phyloP scores from a whole-genome alignment of 148 eudicot genomes.

The Rhododendron henanense region DNA sequence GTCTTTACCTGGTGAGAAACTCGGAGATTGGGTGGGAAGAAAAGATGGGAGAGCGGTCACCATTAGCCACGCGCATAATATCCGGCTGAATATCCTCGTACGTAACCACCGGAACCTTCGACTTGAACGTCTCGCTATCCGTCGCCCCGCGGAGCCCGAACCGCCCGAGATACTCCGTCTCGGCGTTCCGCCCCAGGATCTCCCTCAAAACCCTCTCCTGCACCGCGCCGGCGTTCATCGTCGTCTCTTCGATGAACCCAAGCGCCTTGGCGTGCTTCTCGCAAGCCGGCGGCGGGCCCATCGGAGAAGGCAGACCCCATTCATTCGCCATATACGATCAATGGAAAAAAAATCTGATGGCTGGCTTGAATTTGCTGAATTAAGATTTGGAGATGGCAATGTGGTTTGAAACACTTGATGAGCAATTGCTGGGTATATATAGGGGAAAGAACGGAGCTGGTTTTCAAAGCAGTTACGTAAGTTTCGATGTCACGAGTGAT shows the following conservation, averaged over 20 bases:
- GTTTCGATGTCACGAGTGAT: neutral
- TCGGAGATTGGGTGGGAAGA: constrained; percentile 29
- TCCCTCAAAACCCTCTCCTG: constrained; percentile 22
- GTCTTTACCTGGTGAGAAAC: constrained; percentile 26
- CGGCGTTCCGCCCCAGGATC: constrained; percentile 15
- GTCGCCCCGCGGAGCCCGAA: constrained; percentile 12
- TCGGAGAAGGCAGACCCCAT: neutral
- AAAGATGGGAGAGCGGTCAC: constrained; percentile 23
- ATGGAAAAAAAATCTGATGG: neutral
- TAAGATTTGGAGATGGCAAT: neutral
- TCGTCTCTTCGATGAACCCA: constrained; percentile 20
- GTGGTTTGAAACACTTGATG: neutral
- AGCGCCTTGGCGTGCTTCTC: constrained; percentile 18
- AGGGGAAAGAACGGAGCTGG: neutral
- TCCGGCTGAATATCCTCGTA: constrained; percentile 23
- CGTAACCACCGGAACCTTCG: constrained; percentile 14
- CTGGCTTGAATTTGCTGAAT: neutral
- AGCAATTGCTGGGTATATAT: neutral
- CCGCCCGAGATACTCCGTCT: constrained; percentile 17
- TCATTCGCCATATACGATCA: constrained; percentile 16
- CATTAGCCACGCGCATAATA: constrained; percentile 20
- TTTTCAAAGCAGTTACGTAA: neutral
- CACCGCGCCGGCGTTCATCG: constrained; percentile 10
- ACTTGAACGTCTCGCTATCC: constrained; percentile 21
- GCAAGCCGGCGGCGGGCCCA: neutral